Evolutionary conservation across 192 early-diverging fungal genomes (phyloP).

Genomic region (Gryganskiella cystojenkinii): DNA sequence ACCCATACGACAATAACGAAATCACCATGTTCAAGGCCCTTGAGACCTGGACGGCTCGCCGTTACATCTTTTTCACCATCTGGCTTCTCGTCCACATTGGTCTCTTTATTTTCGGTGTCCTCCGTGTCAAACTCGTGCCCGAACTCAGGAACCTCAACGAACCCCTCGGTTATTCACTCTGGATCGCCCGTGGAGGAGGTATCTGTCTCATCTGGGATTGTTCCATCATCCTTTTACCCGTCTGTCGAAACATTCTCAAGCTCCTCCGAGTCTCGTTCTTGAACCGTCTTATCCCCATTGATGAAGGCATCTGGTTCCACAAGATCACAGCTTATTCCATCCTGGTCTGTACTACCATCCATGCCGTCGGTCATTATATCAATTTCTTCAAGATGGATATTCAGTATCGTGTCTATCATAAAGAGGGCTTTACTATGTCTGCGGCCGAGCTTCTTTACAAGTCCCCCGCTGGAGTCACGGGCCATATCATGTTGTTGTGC

Average conservation of each 20-base stretch:
- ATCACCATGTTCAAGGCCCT: conserved; percentile 32
- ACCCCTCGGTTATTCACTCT: conserved; percentile 57
- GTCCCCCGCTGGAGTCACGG: conserved; percentile 68
- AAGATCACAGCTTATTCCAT: conserved; percentile 75
- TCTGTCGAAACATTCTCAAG: conserved; percentile 73
- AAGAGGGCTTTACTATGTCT: conserved; percentile 14
- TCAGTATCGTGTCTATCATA: conserved; percentile 1
- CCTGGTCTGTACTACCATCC: conserved; percentile 68
- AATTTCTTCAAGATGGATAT: conserved; percentile 60
- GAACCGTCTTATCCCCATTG: conserved; percentile 73
- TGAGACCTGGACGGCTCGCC: conserved; percentile 47
- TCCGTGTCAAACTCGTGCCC: conserved; percentile 59
- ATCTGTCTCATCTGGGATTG: conserved; percentile 66
- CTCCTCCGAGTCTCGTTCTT: conserved; percentile 65
- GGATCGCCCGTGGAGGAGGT: conserved; percentile 69
- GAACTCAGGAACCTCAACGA: conserved; percentile 60
- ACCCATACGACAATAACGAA: neutral
- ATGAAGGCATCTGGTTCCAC: conserved; percentile 83
- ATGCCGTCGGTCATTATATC: conserved; percentile 66
- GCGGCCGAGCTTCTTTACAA: conserved; percentile 40
- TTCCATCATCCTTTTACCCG: conserved; percentile 63
- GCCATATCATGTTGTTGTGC: conserved; percentile 71
- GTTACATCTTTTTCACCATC: conserved; percentile 43
- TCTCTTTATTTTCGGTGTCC: conserved; percentile 62
- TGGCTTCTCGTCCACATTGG: conserved; percentile 55